A percentile compares a stretch with the other conserved stretches of the same genome.
phyloP scores from a whole-genome alignment of 768 basidiomycete genomes.

The Suillus hirtellus region DNA sequence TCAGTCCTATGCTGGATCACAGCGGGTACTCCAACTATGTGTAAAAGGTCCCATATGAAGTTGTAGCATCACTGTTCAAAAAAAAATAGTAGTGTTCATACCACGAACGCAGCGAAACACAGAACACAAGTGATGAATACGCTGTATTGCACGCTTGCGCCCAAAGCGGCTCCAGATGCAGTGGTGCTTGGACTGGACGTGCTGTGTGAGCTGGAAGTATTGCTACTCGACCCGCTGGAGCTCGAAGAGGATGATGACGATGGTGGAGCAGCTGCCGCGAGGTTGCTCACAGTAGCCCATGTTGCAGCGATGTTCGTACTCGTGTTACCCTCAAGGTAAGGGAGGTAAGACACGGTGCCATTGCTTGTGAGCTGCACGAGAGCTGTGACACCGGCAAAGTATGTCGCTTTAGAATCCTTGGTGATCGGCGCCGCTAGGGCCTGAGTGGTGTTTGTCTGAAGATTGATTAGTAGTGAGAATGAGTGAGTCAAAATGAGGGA shows the following conservation, averaged over 20 bases:
- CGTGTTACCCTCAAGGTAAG: constrained; percentile 49
- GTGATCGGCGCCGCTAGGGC: constrained; percentile 56
- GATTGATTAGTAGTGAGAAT: neutral
- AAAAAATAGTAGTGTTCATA: neutral
- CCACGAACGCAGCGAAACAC: neutral
- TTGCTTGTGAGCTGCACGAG: constrained; percentile 68
- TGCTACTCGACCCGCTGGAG: constrained; percentile 15
- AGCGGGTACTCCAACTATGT: neutral
- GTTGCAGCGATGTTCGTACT: constrained; percentile 44
- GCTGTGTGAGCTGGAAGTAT: constrained; percentile 21
- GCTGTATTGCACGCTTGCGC: constrained; percentile 1
- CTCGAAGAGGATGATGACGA: constrained; percentile 18
- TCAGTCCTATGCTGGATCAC: neutral
- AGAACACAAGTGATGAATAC: neutral
- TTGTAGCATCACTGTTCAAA: neutral
- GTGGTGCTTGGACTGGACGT: constrained; percentile 16
- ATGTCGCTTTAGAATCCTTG: constrained; percentile 60
- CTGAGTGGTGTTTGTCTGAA: constrained; percentile 63
- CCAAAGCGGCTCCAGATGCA: constrained; percentile 9
- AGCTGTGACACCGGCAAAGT: constrained; percentile 60
- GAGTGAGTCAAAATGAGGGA: neutral
- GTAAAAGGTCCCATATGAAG: neutral
- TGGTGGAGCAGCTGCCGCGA: constrained; percentile 47
- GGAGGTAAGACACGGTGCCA: constrained; percentile 61
- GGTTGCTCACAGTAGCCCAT: constrained; percentile 48